These are phyloP conservation scores for Malassezia pachydermatis DNA, from an alignment of 1,284 basidiomycete species.

Conservation along the genomic window DNA sequence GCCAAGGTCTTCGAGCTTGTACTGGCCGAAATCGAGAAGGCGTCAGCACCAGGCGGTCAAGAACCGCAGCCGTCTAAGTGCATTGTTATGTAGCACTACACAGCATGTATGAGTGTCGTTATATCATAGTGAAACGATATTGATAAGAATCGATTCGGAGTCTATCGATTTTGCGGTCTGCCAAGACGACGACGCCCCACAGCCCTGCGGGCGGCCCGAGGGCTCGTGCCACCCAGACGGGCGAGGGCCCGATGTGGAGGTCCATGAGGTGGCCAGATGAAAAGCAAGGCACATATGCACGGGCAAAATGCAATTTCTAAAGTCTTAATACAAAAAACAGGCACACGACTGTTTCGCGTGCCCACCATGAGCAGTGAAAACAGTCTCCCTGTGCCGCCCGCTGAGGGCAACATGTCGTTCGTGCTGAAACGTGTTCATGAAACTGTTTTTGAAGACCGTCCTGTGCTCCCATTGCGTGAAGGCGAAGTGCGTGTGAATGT, in stretches of 20 bases:
- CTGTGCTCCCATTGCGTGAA: slow-evolving; percentile 56
- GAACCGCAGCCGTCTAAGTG: slow-evolving; percentile 43
- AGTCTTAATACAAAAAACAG: not conserved
- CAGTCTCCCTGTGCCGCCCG: slow-evolving; percentile 30
- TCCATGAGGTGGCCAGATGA: too few relatives aligned
- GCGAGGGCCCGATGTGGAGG: too few relatives aligned
- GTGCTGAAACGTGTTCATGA: slow-evolving; percentile 66
- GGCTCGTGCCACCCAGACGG: too few relatives aligned
- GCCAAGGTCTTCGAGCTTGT: slow-evolving; percentile 45
- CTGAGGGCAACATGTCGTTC: slow-evolving; percentile 60
- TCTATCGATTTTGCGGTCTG: too few relatives aligned
- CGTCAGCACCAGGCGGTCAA: slow-evolving; percentile 28
- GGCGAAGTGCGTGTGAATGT: slow-evolving; percentile 79
- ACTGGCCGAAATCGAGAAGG: slow-evolving; percentile 41
- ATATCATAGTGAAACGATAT: too few relatives aligned
- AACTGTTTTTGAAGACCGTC: slow-evolving; percentile 63
- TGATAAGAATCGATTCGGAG: too few relatives aligned
- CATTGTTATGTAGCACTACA: slow-evolving; percentile 30
- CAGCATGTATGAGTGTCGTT: too few relatives aligned
- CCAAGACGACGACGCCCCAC: too few relatives aligned
- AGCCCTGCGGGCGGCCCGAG: too few relatives aligned
- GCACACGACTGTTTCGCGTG: not conserved
- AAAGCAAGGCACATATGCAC: not conserved
- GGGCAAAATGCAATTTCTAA: not conserved
- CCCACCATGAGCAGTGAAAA: slow-evolving; percentile 25